These are phyloP conservation scores for Arachis hypogaea DNA, from an alignment of 306 rosid genomes.

Conservation along the genomic window DNA sequence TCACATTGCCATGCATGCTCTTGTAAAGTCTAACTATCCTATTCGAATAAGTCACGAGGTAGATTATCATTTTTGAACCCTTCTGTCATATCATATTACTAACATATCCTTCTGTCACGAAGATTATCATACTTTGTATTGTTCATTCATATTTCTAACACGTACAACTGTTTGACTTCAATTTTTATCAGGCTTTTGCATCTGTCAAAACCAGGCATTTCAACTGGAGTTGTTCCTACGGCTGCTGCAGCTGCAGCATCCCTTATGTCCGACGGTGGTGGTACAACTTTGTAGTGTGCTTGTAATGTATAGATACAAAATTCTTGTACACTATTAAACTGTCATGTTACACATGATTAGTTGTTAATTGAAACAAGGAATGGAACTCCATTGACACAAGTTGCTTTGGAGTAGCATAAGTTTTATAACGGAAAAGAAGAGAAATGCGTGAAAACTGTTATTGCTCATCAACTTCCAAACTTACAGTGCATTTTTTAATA, in stretches of 20 bases:
- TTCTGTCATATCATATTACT: too few relatives aligned
- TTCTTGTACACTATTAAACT: constrained; percentile 7
- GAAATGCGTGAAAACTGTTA: too few relatives aligned
- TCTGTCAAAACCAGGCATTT: constrained; percentile 85
- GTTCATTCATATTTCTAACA: constrained; percentile 11
- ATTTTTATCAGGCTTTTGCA: constrained; percentile 79
- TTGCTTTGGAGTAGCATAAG: background rate
- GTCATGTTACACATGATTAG: background rate
- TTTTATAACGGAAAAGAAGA: background rate
- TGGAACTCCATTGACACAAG: background rate
- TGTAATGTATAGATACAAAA: constrained; percentile 1
- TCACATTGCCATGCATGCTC: background rate
- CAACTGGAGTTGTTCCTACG: constrained; percentile 96
- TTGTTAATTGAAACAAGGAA: background rate
- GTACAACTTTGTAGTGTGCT: constrained; percentile 57
- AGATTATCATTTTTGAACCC: too few relatives aligned
- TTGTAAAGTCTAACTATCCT: background rate
- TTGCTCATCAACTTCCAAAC: too few relatives aligned
- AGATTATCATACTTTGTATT: constrained; percentile 21
- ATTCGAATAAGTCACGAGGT: background rate
- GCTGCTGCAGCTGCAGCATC: constrained; percentile 99
- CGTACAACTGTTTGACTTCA: constrained; percentile 27
- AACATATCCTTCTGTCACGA: background rate
- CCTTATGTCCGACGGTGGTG: constrained; percentile 87
- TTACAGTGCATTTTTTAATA: too few relatives aligned